These are phyloP conservation scores for Candida vartiovaarae DNA, from an alignment of 805 yeast species.

Conservation along the genomic window DNA sequence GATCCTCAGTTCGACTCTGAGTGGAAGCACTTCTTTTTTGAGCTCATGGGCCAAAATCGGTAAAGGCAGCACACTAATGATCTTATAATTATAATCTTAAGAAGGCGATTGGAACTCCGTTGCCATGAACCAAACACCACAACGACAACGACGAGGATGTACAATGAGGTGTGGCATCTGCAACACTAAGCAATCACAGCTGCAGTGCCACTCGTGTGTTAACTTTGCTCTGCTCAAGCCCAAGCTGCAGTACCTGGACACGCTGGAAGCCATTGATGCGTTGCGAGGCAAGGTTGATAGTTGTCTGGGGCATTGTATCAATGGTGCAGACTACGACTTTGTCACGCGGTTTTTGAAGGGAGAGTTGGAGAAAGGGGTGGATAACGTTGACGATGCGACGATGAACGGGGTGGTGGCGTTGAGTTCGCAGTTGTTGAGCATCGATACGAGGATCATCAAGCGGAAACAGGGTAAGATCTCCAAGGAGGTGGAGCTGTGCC, in stretches of 20 bases:
- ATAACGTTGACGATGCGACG: slow-evolving; percentile 2
- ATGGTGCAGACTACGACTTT: slow-evolving; percentile 11
- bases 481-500: slow-evolving; percentile 5
- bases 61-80: too few species aligned
- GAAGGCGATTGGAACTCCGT: too few species aligned
- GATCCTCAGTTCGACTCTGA: slow-evolving; percentile 76
- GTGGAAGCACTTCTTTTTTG: slow-evolving; percentile 42
- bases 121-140: too few species aligned
- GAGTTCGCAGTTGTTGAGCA: slow-evolving; percentile 17
- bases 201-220: slow-evolving; percentile 13
- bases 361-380: background rate
- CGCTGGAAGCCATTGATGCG: slow-evolving; percentile 3
- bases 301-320: slow-evolving; percentile 11
- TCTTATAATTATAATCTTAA: too few species aligned
- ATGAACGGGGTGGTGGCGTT: slow-evolving; percentile 16
- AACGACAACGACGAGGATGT: background rate
- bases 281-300: slow-evolving; percentile 7
- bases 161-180: slow-evolving; percentile 7
- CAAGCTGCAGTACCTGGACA: slow-evolving; percentile 12
- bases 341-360: slow-evolving; percentile 6
- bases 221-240: slow-evolving; percentile 8
- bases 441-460: slow-evolving; percentile 16
- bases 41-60: too few species aligned
- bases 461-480: slow-evolving; percentile 10
- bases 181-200: background rate